Evolutionary conservation across 768 basidiomycete species (phyloP).

Genomic region (Exidia glandulosa): DNA sequence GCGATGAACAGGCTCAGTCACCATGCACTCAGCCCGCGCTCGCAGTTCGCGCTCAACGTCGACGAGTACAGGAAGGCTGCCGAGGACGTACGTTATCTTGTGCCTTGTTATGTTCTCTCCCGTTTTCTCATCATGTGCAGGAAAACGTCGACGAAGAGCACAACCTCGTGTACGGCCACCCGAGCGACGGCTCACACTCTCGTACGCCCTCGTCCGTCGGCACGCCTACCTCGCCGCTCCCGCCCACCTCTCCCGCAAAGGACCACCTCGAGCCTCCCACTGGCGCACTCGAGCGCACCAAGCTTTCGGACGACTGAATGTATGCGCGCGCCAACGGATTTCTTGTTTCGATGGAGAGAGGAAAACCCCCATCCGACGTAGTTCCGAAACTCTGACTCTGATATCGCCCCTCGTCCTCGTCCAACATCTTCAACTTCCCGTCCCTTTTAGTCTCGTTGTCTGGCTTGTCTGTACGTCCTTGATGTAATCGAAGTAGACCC

Average conservation of each 20-base stretch:
- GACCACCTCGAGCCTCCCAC: neutral
- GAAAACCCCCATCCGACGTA: too few species aligned
- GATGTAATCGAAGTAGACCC: too few species aligned
- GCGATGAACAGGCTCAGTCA: slow-evolving; percentile 65
- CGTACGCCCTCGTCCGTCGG: neutral
- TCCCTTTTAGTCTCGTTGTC: too few species aligned
- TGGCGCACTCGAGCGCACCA: neutral
- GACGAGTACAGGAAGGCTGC: slow-evolving; percentile 72
- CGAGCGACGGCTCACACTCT: neutral
- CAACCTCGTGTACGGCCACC: slow-evolving; percentile 1
- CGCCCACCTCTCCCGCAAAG: neutral
- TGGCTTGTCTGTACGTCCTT: too few species aligned
- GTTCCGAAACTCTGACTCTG: too few species aligned
- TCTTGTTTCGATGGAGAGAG: too few species aligned
- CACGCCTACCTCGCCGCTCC: neutral
- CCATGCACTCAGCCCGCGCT: slow-evolving; percentile 29
- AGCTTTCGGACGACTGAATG: neutral
- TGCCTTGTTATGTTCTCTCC: neutral
- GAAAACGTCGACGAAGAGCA: slow-evolving; percentile 10
- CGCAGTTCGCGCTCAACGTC: slow-evolving; percentile 45
- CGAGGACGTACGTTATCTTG: slow-evolving; percentile 36
- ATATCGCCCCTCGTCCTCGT: too few species aligned
- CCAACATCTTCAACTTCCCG: too few species aligned
- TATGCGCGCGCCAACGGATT: too few species aligned
- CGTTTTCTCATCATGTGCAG: neutral